Evolutionary conservation across 495 filamentous ascomycete species (phyloP).

Genomic region (Bombardia bombarda): DNA sequence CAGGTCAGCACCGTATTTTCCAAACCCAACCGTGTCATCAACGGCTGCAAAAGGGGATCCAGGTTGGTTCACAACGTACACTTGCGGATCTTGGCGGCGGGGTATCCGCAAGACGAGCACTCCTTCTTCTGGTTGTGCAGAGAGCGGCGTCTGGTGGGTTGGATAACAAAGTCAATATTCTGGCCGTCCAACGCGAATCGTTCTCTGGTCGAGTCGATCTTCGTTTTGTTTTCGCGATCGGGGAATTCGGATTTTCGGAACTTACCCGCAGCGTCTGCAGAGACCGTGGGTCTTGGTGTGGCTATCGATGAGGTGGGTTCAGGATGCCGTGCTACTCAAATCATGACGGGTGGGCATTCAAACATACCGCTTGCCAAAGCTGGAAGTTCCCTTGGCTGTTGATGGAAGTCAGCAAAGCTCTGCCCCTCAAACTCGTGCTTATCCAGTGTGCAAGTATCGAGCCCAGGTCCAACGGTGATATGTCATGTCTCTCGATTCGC

Average conservation of each 20-base stretch:
- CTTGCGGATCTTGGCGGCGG: conserved; percentile 91
- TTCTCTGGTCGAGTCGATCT: conserved; percentile 1
- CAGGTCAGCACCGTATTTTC: conserved; percentile 14
- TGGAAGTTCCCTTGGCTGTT: conserved; percentile 83
- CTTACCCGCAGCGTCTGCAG: conserved; percentile 98
- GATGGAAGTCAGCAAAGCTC: conserved; percentile 21
- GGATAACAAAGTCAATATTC: conserved; percentile 16
- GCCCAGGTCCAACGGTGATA: no score
- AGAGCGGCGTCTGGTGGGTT: conserved; percentile 70
- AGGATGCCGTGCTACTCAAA: background rate
- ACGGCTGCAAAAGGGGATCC: background rate
- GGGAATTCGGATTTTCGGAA: conserved; percentile 9
- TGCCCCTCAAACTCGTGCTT: background rate
- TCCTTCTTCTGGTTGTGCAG: conserved; percentile 99
- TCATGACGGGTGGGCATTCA: background rate
- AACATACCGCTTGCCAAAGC: conserved; percentile 78
- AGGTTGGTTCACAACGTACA: conserved; percentile 60
- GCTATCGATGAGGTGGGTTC: conserved; percentile 14
- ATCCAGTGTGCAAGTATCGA: background rate
- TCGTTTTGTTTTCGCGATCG: conserved; percentile 6
- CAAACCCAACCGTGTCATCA: background rate
- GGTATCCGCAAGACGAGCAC: conserved; percentile 96
- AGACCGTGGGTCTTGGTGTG: conserved; percentile 99
- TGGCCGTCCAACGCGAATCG: background rate
- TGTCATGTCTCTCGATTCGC: no score